Evolutionary conservation across 225 moss, liverwort and hornwort species (phyloP).

Genomic region (Climacium dendroides): DNA sequence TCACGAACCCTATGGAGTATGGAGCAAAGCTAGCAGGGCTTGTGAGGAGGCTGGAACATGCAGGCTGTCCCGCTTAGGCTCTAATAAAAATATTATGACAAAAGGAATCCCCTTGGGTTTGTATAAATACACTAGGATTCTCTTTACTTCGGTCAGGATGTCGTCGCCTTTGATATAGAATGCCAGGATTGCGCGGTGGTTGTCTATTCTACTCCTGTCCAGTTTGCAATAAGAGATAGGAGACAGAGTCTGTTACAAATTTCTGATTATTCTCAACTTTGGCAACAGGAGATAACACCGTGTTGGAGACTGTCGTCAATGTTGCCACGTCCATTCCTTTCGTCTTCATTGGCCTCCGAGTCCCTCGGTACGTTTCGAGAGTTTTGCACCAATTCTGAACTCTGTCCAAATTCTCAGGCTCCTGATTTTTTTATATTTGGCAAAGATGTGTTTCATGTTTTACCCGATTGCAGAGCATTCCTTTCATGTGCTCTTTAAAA

Average conservation of each 20-base stretch:
- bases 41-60: not conserved
- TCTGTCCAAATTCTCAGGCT: not conserved
- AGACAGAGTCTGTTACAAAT: not conserved
- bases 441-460: not conserved
- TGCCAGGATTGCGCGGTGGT: not conserved
- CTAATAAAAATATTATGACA: not conserved
- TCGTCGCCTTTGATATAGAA: not conserved
- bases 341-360: constrained; percentile 66
- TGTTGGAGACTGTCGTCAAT: constrained; percentile 68
- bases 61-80: not conserved
- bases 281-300: constrained; percentile 54
- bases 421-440: not conserved
- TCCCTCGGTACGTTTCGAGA: constrained; percentile 50
- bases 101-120: not conserved
- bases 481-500: not conserved
- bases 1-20: not conserved
- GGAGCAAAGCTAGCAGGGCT: not conserved
- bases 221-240: not conserved
- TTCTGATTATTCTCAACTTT: not conserved
- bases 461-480: not conserved
- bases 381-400: not conserved
- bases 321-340: constrained; percentile 92
- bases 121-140: not conserved
- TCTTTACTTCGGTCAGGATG: not conserved
- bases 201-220: not conserved